phyloP scores from a whole-genome alignment of 768 basidiomycete genomes.

The Boletus rufocinnamomeus region DNA sequence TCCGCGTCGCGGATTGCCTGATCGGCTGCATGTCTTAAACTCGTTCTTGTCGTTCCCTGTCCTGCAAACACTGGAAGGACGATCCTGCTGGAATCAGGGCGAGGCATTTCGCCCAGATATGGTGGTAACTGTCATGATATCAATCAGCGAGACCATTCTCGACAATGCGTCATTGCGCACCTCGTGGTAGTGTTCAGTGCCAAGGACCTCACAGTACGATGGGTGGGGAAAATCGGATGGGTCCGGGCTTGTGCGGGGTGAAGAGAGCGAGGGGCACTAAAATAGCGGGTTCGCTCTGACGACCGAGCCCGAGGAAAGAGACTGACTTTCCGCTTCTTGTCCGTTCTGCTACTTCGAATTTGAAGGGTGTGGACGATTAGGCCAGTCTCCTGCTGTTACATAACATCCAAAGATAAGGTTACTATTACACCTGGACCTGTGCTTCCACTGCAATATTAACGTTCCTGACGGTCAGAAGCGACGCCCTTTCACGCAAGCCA shows the following conservation, averaged over 20 bases:
- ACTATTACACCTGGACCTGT: conserved; percentile 21
- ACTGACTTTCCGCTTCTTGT: conserved; percentile 24
- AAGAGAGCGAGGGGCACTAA: conserved; percentile 8
- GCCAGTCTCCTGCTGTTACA: conserved; percentile 23
- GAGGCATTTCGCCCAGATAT: conserved; percentile 7
- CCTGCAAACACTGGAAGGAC: conserved; percentile 56
- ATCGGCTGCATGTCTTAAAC: conserved; percentile 34
- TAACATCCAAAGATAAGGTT: conserved; percentile 28
- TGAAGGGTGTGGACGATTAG: conserved; percentile 9
- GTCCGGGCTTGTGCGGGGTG: conserved; percentile 2
- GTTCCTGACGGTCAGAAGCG: conserved; percentile 14
- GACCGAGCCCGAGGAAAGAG: conserved; percentile 20
- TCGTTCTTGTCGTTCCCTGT: conserved; percentile 47
- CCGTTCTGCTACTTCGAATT: conserved; percentile 21
- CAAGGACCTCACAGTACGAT: neutral
- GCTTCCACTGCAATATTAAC: conserved; percentile 20
- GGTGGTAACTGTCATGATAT: neutral
- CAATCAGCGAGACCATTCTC: neutral
- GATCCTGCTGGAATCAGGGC: conserved; percentile 11
- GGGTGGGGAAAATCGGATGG: neutral
- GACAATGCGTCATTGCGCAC: neutral
- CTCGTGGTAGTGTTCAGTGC: conserved; percentile 5
- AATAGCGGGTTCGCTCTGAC: conserved; percentile 12
- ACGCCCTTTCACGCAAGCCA: conserved; percentile 1
- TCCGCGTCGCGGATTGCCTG: conserved; percentile 46